phyloP scores from a whole-genome alignment of 306 rosid genomes.

The Crotalaria pallida region DNA sequence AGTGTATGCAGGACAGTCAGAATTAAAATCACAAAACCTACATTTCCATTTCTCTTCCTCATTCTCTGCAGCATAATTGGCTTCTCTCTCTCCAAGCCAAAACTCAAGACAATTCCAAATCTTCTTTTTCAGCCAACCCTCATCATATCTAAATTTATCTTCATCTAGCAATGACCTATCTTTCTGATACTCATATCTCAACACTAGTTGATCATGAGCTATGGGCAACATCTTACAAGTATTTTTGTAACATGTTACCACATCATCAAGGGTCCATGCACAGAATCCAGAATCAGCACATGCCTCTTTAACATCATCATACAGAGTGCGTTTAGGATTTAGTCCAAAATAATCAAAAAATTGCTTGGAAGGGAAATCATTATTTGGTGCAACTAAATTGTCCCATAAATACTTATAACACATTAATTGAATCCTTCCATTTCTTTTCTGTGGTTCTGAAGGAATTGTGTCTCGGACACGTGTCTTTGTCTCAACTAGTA shows the following conservation, averaged over 20 bases:
- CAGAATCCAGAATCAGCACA: slow-evolving; percentile 37
- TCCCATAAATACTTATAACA: slow-evolving; percentile 81
- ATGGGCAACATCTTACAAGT: slow-evolving; percentile 39
- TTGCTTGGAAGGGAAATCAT: slow-evolving; percentile 35
- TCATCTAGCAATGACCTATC: slow-evolving; percentile 59
- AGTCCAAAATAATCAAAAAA: slow-evolving; percentile 48
- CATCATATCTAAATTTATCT: slow-evolving; percentile 45
- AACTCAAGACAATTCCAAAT: slow-evolving; percentile 45
- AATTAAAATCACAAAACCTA: slow-evolving; percentile 34
- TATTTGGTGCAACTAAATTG: slow-evolving; percentile 31
- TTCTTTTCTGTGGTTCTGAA: slow-evolving; percentile 62
- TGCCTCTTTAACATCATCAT: slow-evolving; percentile 37
- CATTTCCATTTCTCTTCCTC: slow-evolving; percentile 78
- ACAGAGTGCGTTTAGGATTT: slow-evolving; percentile 34
- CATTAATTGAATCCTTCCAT: slow-evolving; percentile 82
- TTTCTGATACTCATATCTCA: slow-evolving; percentile 66
- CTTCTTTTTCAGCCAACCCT: slow-evolving; percentile 45
- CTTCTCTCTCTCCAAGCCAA: slow-evolving; percentile 71
- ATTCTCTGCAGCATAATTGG: slow-evolving; percentile 46
- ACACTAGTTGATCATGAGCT: slow-evolving; percentile 37
- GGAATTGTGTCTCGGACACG: slow-evolving; percentile 53
- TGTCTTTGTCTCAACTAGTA: slow-evolving; percentile 69
- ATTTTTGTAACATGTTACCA: slow-evolving; percentile 37
- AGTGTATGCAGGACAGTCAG: slow-evolving; percentile 35
- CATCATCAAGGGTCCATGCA: slow-evolving; percentile 51